phyloP scores from a whole-genome alignment of 768 basidiomycete genomes.

The Auriscalpium microsporum region DNA sequence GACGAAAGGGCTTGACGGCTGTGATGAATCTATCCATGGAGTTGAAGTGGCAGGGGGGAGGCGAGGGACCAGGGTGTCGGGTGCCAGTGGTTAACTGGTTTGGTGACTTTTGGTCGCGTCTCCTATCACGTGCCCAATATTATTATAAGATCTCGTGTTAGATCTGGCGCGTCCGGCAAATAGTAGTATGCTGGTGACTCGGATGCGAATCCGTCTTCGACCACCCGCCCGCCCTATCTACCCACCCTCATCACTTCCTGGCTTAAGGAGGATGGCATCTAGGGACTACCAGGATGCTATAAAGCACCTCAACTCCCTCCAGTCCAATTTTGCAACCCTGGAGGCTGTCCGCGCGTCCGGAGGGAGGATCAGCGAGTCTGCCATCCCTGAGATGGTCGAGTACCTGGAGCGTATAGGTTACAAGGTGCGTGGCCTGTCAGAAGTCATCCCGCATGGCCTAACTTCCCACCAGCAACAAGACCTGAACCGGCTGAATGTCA shows the following conservation, averaged over 20 bases:
- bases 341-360: constrained; percentile 76
- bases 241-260: neutral
- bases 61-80: too few species aligned
- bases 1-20: constrained; percentile 17
- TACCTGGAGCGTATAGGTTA: constrained; percentile 86
- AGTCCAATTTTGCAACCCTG: constrained; percentile 90
- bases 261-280: constrained; percentile 43
- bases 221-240: neutral
- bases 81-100: too few species aligned
- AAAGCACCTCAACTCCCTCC: constrained; percentile 65
- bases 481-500: constrained; percentile 81
- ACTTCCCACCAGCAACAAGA: constrained; percentile 52
- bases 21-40: constrained; percentile 28
- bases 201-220: neutral
- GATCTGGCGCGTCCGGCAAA: neutral
- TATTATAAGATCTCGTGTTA: neutral
- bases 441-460: constrained; percentile 4
- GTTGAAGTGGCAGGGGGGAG: too few species aligned
- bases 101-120: neutral
- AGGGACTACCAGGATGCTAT: constrained; percentile 70
- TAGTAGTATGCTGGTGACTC: neutral
- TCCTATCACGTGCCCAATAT: neutral
- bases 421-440: constrained; percentile 29
- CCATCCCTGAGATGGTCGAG: constrained; percentile 85
- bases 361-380: constrained; percentile 45